phyloP scores from a whole-genome alignment of 768 basidiomycete species.

The Crucibulum laeve region DNA sequence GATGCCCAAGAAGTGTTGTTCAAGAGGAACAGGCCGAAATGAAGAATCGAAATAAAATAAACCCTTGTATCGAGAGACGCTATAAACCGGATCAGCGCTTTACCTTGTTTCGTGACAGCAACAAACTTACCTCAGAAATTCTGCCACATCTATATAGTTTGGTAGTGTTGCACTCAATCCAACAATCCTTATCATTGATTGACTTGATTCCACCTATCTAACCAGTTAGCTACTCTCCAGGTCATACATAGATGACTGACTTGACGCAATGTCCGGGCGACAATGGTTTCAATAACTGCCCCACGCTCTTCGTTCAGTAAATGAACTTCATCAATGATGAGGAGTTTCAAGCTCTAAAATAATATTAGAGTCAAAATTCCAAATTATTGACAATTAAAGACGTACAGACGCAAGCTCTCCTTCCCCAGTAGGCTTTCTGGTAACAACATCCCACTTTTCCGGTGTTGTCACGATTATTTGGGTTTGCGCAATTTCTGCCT shows the following conservation, averaged over 20 bases:
- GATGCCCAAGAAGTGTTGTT: conserved; percentile 95
- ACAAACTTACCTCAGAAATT: conserved; percentile 74
- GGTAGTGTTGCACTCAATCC: conserved; percentile 96
- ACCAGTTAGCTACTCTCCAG: not conserved
- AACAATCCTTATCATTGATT: conserved; percentile 93
- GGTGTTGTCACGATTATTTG: conserved; percentile 99
- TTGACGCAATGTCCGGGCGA: conserved; percentile 91
- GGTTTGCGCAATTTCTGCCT: conserved; percentile 88
- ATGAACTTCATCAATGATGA: conserved; percentile 98
- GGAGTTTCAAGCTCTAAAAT: conserved; percentile 77
- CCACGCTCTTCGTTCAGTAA: conserved; percentile 96
- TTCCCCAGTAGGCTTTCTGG: conserved; percentile 93
- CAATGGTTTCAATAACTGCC: conserved; percentile 96
- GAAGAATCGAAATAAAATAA: conserved; percentile 98
- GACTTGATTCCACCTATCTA: conserved; percentile 86
- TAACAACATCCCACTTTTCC: conserved; percentile 99
- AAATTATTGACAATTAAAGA: conserved; percentile 2
- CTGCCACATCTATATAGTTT: conserved; percentile 94
- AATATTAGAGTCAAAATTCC: not conserved
- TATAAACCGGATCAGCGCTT: conserved; percentile 21
- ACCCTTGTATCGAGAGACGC: conserved; percentile 82
- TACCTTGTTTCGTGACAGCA: not conserved
- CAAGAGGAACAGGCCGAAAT: conserved; percentile 92
- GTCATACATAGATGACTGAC: conserved; percentile 24
- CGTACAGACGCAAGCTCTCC: conserved; percentile 91